phyloP scores from a whole-genome alignment of 1,139 yeast genomes.

The Geotrichum phurueaensis region DNA sequence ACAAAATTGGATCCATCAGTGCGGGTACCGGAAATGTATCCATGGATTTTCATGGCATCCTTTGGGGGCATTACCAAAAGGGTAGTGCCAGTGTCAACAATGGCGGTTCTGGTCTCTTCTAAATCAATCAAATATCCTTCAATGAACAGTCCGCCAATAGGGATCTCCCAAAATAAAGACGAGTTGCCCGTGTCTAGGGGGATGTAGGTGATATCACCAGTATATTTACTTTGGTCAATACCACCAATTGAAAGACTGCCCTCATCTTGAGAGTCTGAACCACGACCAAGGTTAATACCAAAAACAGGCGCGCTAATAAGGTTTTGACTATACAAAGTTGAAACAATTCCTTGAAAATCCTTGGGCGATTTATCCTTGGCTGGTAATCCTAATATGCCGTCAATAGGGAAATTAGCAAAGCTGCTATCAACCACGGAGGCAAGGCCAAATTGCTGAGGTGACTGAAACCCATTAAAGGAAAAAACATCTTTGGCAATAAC shows the following conservation, averaged over 20 bases:
- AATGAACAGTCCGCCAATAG: slow-evolving; percentile 38
- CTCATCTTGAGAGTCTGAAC: slow-evolving; percentile 34
- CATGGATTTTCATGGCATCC: slow-evolving; percentile 53
- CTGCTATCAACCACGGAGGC: slow-evolving; percentile 50
- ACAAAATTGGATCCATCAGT: slow-evolving; percentile 58
- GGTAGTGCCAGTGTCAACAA: slow-evolving; percentile 65
- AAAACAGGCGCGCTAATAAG: slow-evolving; percentile 39
- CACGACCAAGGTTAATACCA: slow-evolving; percentile 41
- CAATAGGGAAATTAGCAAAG: slow-evolving; percentile 48
- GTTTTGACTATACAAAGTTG: slow-evolving; percentile 36
- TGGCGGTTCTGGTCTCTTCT: slow-evolving; percentile 40
- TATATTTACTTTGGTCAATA: slow-evolving; percentile 38
- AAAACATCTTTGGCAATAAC: slow-evolving; percentile 39
- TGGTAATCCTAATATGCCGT: slow-evolving; percentile 59
- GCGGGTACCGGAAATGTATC: slow-evolving; percentile 44
- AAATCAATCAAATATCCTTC: slow-evolving; percentile 36
- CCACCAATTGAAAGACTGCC: slow-evolving; percentile 46
- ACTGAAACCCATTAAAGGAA: slow-evolving; percentile 41
- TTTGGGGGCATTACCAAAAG: slow-evolving; percentile 49
- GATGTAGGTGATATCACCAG: slow-evolving; percentile 41
- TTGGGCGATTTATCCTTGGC: slow-evolving; percentile 29
- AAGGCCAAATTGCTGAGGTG: slow-evolving; percentile 48
- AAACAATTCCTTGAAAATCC: slow-evolving; percentile 39
- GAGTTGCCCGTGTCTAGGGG: neutral
- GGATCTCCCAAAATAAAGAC: slow-evolving; percentile 50